A percentile compares a stretch with the other conserved stretches of the same genome.
phyloP scores from a whole-genome alignment of 2,329 filamentous ascomycete genomes.

The Neonectria hederae region DNA sequence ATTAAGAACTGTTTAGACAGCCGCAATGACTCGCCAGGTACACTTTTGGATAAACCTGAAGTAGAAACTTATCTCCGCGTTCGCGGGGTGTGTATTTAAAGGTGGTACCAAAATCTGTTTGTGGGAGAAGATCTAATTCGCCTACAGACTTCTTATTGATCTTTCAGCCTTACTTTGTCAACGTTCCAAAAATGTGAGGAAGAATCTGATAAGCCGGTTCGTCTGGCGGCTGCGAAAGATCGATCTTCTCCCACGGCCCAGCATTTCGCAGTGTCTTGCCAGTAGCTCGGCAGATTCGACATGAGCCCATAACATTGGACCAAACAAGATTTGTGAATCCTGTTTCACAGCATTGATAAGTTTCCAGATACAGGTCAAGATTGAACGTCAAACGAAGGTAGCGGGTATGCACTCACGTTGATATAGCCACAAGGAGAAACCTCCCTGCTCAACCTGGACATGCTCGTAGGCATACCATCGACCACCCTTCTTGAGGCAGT shows the following conservation, averaged over 20 bases:
- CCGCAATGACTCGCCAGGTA: background rate
- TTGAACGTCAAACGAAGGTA: background rate
- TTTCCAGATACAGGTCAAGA: background rate
- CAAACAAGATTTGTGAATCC: slow-evolving; percentile 62
- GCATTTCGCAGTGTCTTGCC: slow-evolving; percentile 56
- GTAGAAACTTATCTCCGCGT: no score
- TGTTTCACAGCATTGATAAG: slow-evolving; percentile 36
- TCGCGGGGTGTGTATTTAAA: background rate
- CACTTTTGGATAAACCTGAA: background rate
- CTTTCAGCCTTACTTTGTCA: slow-evolving; percentile 58
- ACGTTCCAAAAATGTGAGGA: slow-evolving; percentile 61
- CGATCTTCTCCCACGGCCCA: slow-evolving; percentile 61
- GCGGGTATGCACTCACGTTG: slow-evolving; percentile 57
- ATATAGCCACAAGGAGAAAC: slow-evolving; percentile 55
- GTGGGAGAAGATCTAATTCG: no score
- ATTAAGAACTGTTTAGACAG: slow-evolving; percentile 12
- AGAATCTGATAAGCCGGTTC: slow-evolving; percentile 55
- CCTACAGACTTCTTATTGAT: no score
- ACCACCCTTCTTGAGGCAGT: slow-evolving; percentile 68
- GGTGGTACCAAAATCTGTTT: background rate
- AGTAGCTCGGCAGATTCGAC: slow-evolving; percentile 60
- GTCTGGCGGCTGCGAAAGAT: slow-evolving; percentile 53
- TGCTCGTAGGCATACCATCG: slow-evolving; percentile 73
- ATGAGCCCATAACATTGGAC: slow-evolving; percentile 62
- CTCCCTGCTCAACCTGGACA: slow-evolving; percentile 54